These are phyloP conservation scores for Sporobolomyces phaffii DNA, from an alignment of 768 basidiomycete genomes.

Conservation along the genomic window DNA sequence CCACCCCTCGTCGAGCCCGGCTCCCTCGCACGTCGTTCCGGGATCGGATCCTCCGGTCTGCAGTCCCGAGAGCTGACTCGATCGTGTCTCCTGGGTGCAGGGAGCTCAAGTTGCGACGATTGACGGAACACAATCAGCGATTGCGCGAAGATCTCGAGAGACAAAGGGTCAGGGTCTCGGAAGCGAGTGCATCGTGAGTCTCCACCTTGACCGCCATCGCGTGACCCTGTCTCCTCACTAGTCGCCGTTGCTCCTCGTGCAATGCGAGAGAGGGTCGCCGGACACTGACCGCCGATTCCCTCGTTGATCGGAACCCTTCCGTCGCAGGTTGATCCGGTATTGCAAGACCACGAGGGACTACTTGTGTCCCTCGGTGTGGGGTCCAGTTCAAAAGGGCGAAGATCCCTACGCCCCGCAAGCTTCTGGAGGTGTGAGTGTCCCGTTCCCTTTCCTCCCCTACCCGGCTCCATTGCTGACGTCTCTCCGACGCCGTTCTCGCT, in stretches of 20 bases:
- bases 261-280: neutral
- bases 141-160: conserved; percentile 80
- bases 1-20: neutral
- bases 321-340: conserved; percentile 76
- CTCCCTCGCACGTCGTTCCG: neutral
- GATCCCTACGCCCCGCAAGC: conserved; percentile 80
- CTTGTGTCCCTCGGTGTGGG: conserved; percentile 93
- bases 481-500: neutral
- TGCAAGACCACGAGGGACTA: conserved; percentile 90
- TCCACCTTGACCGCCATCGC: neutral
- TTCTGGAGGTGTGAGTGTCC: neutral
- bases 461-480: neutral
- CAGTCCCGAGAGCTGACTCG: neutral
- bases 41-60: too few relatives aligned
- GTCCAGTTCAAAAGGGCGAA: conserved; percentile 79
- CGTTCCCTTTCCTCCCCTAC: neutral
- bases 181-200: conserved; percentile 76
- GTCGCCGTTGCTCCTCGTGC: neutral
- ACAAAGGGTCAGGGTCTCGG: conserved; percentile 83
- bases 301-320: neutral
- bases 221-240: neutral
- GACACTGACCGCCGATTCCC: too few relatives aligned
- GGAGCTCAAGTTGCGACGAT: conserved; percentile 86
- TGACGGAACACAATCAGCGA: conserved; percentile 89
- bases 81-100: neutral